These are phyloP conservation scores for Arthrobotrys conoides DNA, from an alignment of 2,329 filamentous ascomycete genomes.

Conservation along the genomic window DNA sequence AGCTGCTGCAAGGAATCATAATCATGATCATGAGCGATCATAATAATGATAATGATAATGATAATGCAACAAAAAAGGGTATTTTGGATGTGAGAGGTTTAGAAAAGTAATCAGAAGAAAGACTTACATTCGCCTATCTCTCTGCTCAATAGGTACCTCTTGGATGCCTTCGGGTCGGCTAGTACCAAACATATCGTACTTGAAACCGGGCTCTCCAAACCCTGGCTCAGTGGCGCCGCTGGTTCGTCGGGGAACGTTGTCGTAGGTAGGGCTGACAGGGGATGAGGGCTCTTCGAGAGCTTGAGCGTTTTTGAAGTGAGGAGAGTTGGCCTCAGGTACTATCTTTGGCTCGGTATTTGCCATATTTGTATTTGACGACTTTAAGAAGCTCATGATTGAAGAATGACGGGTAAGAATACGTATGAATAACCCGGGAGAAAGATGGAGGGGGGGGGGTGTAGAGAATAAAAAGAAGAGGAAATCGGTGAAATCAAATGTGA, in stretches of 20 bases:
- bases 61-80: neutral
- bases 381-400: constrained; percentile 38
- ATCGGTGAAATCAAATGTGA: neutral
- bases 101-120: neutral
- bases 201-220: constrained; percentile 38
- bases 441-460: neutral
- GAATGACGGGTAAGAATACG: neutral
- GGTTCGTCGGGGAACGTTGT: constrained; percentile 30
- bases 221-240: constrained; percentile 7
- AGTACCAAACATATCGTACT: constrained; percentile 56
- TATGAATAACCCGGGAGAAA: neutral
- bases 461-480: neutral
- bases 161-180: constrained; percentile 35
- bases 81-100: neutral
- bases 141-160: constrained; percentile 26
- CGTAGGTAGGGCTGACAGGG: constrained; percentile 48
- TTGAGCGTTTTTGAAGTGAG: constrained; percentile 51
- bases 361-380: constrained; percentile 37
- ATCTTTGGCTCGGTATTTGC: constrained; percentile 39
- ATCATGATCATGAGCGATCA: neutral
- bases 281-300: constrained; percentile 42
- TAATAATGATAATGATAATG: too few relatives aligned
- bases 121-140: constrained; percentile 55
- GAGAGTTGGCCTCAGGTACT: constrained; percentile 44
- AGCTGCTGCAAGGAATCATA: neutral